These are phyloP conservation scores for Colletotrichum musae DNA, from an alignment of 2,329 filamentous ascomycete species.

Conservation along the genomic window DNA sequence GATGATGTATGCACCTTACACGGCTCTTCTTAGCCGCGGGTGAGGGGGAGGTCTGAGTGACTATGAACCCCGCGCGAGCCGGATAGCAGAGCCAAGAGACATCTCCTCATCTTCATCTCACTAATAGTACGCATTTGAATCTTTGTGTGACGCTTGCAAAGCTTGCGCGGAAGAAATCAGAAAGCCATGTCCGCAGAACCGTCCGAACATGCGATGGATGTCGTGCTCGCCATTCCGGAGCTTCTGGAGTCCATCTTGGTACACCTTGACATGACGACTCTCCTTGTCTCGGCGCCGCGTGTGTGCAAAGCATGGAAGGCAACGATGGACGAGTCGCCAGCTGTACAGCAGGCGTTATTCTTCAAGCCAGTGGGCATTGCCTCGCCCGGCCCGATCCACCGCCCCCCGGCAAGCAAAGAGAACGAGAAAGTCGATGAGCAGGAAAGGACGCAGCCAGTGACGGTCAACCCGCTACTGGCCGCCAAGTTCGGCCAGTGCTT, in stretches of 20 bases:
- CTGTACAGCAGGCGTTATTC: conserved; percentile 26
- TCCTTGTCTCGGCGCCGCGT: conserved; percentile 45
- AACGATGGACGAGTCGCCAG: conserved; percentile 19
- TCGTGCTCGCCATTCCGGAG: conserved; percentile 43
- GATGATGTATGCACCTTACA: conserved; percentile 15
- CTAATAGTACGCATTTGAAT: neutral
- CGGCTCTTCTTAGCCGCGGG: conserved; percentile 27
- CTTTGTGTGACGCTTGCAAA: neutral
- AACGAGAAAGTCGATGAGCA: neutral
- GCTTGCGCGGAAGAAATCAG: neutral
- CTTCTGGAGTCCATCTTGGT: conserved; percentile 47
- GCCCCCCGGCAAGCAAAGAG: neutral
- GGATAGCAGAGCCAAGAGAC: conserved; percentile 4
- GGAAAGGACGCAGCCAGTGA: neutral
- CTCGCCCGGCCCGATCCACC: neutral
- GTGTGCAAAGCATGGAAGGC: conserved; percentile 45
- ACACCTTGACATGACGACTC: conserved; percentile 46
- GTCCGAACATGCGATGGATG: conserved; percentile 5
- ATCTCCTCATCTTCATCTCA: conserved; percentile 32
- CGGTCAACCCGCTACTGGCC: conserved; percentile 35
- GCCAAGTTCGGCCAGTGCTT: conserved; percentile 37
- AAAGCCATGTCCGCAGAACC: conserved; percentile 12
- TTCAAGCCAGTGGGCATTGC: conserved; percentile 22
- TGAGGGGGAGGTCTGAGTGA: conserved; percentile 28
- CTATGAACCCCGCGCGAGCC: conserved; percentile 35